phyloP scores from a whole-genome alignment of 371 early-diverging fungal species.

The Paraphysoderma sedebokerense region DNA sequence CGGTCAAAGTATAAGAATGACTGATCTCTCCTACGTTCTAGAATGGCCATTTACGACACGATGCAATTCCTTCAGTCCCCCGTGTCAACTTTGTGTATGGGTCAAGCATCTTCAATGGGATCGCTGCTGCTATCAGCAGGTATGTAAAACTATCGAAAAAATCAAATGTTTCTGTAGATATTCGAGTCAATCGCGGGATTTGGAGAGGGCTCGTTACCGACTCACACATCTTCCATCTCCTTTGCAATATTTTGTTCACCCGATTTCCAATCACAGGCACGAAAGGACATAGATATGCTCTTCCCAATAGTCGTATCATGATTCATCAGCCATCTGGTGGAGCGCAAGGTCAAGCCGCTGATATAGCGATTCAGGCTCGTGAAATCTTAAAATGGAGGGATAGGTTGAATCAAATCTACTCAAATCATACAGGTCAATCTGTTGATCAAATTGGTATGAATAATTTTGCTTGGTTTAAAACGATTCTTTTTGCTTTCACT shows the following conservation, averaged over 20 bases:
- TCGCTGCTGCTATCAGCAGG: slow-evolving; percentile 80
- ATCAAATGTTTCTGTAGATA: too few relatives aligned
- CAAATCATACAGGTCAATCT: slow-evolving; percentile 66
- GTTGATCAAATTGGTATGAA: slow-evolving; percentile 55
- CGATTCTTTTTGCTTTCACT: too few relatives aligned
- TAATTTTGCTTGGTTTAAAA: not conserved
- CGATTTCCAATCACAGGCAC: slow-evolving; percentile 51
- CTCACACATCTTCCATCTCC: too few relatives aligned
- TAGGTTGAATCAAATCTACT: slow-evolving; percentile 69
- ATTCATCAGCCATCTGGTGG: slow-evolving; percentile 96
- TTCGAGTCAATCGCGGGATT: too few relatives aligned
- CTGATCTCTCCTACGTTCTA: not conserved
- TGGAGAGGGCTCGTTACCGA: too few relatives aligned
- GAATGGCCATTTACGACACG: slow-evolving; percentile 11
- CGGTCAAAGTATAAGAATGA: not conserved
- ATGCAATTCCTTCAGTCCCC: slow-evolving; percentile 77
- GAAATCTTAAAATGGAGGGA: slow-evolving; percentile 85
- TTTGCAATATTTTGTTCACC: not conserved
- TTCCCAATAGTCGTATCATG: slow-evolving; percentile 91
- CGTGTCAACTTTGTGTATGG: slow-evolving; percentile 85
- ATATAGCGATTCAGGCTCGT: slow-evolving; percentile 91
- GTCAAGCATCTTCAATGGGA: slow-evolving; percentile 96
- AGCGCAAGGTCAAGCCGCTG: slow-evolving; percentile 88
- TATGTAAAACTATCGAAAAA: too few relatives aligned
- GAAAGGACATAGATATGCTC: slow-evolving; percentile 65